Base-by-base conservation (phyloP, 2,329 filamentous ascomycete species). In the Dactylellina leptospora region DNA sequence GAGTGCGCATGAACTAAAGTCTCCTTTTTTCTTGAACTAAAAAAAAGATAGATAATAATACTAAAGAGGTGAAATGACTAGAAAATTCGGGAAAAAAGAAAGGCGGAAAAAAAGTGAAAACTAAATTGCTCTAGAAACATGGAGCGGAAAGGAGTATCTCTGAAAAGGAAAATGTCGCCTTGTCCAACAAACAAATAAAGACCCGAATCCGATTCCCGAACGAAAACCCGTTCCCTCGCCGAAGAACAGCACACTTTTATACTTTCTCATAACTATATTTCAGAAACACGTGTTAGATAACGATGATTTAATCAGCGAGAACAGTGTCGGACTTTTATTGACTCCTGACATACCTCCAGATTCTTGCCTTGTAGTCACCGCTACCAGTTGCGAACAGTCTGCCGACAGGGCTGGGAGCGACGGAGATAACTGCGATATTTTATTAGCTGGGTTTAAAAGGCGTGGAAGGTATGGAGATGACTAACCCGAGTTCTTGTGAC, bases 281-380 rank as follows among this genome's bases (percentile, higher is more conserved):
- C 30, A 51, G 16, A 36, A 59, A 42, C 36, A 27, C 2, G 2
- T n/a, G 25, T 62, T 62, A 62, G 58, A 28, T 11, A 45, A 33
- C 1, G 5, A 10, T n/a, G 4, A 27, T 8, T 28, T 27, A 30
- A 30, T 23, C 13, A 47, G 11, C 11, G 20, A 22, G 13, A 40
- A 10, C 18, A 16, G 36, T 18, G 2, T 4, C 22, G 5, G 22
- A 27, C n/a, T n/a, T n/a, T n/a, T n/a, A n/a, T n/a, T n/a, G n/a
- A 23, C 3, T 16, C 6, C 27, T 22, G 51, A 75, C 75, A 72
- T 66, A 77, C 76, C 76, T 77, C 95, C 95, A 99, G 82, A 99
- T 97, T 78, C 95, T 89, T 60, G 95, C 95, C 79, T 93, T 90
- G 91, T 96, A 96, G 80, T 99, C 95, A 77, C 95, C 95, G 76